These are phyloP conservation scores for Rhododendron kiyosumense DNA, from an alignment of 148 eudicot genomes.

Conservation along the genomic window DNA sequence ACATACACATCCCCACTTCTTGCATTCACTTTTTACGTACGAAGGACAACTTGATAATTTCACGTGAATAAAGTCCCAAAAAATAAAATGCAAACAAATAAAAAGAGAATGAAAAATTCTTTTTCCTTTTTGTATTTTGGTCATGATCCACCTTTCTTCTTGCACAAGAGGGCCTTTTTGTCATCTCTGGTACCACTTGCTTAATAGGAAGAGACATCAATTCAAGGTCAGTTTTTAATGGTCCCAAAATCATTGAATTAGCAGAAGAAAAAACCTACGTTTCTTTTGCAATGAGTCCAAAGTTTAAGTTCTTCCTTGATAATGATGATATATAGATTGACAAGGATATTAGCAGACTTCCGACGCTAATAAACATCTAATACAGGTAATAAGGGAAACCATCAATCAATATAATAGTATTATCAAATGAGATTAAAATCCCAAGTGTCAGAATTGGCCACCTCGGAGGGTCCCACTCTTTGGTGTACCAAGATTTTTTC, in stretches of 20 bases:
- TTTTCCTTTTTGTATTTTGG: too few species aligned
- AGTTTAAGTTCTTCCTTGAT: not conserved
- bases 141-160: not conserved
- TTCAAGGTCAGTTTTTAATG: not conserved
- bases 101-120: too few species aligned
- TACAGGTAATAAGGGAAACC: not conserved
- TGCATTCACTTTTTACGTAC: not conserved
- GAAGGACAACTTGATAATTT: too few species aligned
- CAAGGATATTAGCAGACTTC: not conserved
- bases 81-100: not conserved
- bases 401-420: not conserved
- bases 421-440: not conserved
- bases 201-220: not conserved
- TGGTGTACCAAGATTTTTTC: not conserved
- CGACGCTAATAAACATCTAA: not conserved
- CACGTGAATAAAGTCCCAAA: not conserved
- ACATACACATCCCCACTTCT: not conserved
- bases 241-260: conserved; percentile 7
- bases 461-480: conserved; percentile 4
- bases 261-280: not conserved
- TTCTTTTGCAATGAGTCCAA: not conserved
- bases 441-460: not conserved
- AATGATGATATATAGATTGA: conserved; percentile 1
- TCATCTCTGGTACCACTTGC: not conserved
- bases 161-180: not conserved